These are phyloP conservation scores for Fistulifera pelliculosa DNA, from an alignment of 108 stramenopile genomes.

Conservation along the genomic window DNA sequence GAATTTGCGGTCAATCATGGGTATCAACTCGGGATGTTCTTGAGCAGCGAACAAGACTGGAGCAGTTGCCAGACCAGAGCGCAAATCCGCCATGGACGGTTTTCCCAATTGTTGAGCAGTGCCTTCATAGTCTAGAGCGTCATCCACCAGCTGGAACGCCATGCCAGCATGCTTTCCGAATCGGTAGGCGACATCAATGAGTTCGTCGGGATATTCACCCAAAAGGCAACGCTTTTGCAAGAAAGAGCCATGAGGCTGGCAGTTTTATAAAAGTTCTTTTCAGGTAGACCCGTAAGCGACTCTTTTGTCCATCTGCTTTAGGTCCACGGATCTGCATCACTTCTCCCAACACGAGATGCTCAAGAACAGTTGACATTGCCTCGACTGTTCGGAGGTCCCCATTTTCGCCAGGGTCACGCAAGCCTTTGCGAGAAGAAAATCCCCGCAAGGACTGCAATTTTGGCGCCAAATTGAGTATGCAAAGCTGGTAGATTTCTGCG, in stretches of 20 bases:
- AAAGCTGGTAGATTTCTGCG: slow-evolving; percentile 87
- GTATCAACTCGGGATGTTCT: slow-evolving; percentile 47
- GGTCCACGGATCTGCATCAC: slow-evolving; percentile 87
- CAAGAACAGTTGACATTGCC: slow-evolving; percentile 94
- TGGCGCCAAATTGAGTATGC: slow-evolving; percentile 94
- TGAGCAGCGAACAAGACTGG: slow-evolving; percentile 93
- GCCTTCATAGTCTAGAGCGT: slow-evolving; percentile 96
- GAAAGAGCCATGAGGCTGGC: slow-evolving; percentile 96
- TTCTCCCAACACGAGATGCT: slow-evolving; percentile 96
- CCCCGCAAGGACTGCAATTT: slow-evolving; percentile 98
- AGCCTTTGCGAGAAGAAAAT: slow-evolving; percentile 94
- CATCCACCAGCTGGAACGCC: slow-evolving; percentile 98
- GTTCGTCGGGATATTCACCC: slow-evolving; percentile 53
- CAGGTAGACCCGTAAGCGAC: slow-evolving; percentile 73
- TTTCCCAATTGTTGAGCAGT: slow-evolving; percentile 79
- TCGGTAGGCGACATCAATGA: slow-evolving; percentile 63
- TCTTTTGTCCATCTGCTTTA: slow-evolving; percentile 8
- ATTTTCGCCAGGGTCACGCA: slow-evolving; percentile 90
- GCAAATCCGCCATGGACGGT: slow-evolving; percentile 88
- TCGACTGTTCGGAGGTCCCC: slow-evolving; percentile 92
- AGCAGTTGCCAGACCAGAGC: slow-evolving; percentile 91
- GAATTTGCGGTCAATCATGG: slow-evolving; percentile 87
- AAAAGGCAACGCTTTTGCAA: slow-evolving; percentile 90
- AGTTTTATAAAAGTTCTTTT: slow-evolving; percentile 98
- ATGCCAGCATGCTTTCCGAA: slow-evolving; percentile 98